Base-by-base conservation (phyloP, 495 filamentous ascomycete species). In the Penicillium bovifimosum region DNA sequence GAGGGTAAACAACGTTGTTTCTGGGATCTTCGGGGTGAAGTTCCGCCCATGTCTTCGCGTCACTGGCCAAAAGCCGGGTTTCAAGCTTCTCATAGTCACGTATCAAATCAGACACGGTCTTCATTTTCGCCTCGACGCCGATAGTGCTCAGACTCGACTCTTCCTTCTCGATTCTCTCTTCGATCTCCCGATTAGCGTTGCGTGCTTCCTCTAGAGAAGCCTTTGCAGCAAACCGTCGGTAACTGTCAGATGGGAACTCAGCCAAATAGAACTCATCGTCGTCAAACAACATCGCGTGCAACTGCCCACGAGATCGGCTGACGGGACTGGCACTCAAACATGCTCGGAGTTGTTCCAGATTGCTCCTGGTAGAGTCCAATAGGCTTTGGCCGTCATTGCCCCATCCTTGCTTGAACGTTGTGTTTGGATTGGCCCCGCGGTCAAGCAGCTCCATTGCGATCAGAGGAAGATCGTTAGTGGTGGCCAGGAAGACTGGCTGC, bases 11-110 rank as follows among this genome's bases (percentile, higher is more conserved):
- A 24, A 24, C 20, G 20, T 24, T 24, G 20, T 4, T 24, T 24
- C 20, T 24, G 4, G 20, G 20, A 2, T 24, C 20, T 24, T 24
- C 20, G 0, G 87, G 86, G 64, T 83, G 69, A 16, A 86, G 65
- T 47, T 91, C 77, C 16, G 62, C 41, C 59, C 84, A 89, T 0
- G 79, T 78, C 63, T 88, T 89, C 11, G 80, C 87, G 0, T 76
- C 81, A 34, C 69, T 76, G 10, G 20, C 20, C 20, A 84, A 29
- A 34, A 92, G 64, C 0, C 64, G 56, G 1, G 63, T 50, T 55
- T 85, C 80, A 4, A 86, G 61, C 20, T 73, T 58, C 53, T 82
- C 69, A 29, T 83, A 78, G 3, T 80, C 71, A 0, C 50, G 47
- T 33, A 81, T 66, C 6, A 83, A 54, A 8, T 68, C 62, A 9